phyloP scores from a whole-genome alignment of 2,329 filamentous ascomycete genomes.

The Diplocarpon mali region DNA sequence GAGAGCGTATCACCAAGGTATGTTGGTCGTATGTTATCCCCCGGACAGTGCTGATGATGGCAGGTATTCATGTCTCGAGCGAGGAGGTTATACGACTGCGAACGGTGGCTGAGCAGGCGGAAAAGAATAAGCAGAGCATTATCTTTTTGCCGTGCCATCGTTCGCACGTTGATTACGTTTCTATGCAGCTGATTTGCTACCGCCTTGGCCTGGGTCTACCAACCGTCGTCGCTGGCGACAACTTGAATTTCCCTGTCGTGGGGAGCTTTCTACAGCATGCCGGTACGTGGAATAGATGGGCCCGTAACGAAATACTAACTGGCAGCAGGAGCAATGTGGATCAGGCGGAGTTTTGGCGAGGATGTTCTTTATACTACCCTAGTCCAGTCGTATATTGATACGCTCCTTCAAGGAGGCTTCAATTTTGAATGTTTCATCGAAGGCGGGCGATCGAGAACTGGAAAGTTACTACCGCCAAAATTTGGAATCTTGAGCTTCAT shows the following conservation, averaged over 20 bases:
- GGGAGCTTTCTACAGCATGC: constrained; percentile 88
- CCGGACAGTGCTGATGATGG: background rate
- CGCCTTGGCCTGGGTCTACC: constrained; percentile 80
- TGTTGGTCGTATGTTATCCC: background rate
- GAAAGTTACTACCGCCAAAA: constrained; percentile 86
- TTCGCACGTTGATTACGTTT: constrained; percentile 94
- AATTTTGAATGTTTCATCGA: constrained; percentile 98
- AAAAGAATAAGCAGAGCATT: constrained; percentile 83
- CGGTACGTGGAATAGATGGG: constrained; percentile 32
- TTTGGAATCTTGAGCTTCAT: constrained; percentile 92
- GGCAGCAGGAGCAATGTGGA: constrained; percentile 75
- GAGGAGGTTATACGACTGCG: constrained; percentile 81
- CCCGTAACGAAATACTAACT: background rate
- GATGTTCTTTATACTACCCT: constrained; percentile 82
- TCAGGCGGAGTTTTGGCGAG: constrained; percentile 82
- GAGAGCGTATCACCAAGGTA: constrained; percentile 85
- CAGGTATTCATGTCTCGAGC: constrained; percentile 81
- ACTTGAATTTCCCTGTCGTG: constrained; percentile 86
- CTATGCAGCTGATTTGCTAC: constrained; percentile 90
- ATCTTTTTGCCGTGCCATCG: constrained; percentile 92
- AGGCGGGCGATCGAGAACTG: constrained; percentile 82
- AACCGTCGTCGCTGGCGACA: constrained; percentile 89
- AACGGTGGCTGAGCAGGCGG: constrained; percentile 71
- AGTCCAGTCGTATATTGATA: constrained; percentile 96
- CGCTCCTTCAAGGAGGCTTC: constrained; percentile 76